A percentile compares a stretch with the other conserved stretches of the same genome.
These are phyloP conservation scores for Metschnikowia similis DNA, from an alignment of 805 yeast species.

Conservation along the genomic window DNA sequence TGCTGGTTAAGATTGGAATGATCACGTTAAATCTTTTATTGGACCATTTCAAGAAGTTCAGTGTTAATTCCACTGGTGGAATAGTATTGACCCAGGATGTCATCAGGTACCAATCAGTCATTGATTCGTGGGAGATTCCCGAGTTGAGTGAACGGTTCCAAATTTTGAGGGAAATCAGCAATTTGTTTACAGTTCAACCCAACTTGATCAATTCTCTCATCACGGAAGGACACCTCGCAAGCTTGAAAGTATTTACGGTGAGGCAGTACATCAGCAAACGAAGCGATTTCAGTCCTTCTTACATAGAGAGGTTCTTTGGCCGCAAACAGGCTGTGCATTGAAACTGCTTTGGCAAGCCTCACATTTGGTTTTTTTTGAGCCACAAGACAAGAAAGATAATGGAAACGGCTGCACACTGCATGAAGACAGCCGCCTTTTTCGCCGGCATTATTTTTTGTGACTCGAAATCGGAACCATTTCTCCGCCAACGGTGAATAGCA, in stretches of 20 bases:
- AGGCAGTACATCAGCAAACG: conserved; percentile 66
- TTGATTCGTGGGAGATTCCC: conserved; percentile 63
- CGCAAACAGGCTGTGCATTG: conserved; percentile 18
- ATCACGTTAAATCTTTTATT: conserved; percentile 55
- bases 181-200: conserved; percentile 80
- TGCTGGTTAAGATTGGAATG: conserved; percentile 55
- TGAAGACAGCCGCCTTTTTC: neutral
- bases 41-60: conserved; percentile 69
- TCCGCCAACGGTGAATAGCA: neutral
- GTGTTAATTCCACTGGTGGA: conserved; percentile 80
- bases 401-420: conserved; percentile 4
- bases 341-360: neutral
- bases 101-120: conserved; percentile 64
- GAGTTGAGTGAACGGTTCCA: conserved; percentile 61
- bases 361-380: conserved; percentile 9
- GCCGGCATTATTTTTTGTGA: neutral
- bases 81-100: conserved; percentile 77
- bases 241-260: conserved; percentile 56
- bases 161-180: conserved; percentile 75
- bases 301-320: conserved; percentile 43
- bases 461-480: neutral
- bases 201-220: conserved; percentile 72
- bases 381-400: conserved; percentile 2
- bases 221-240: conserved; percentile 73
- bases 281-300: conserved; percentile 60